These are phyloP conservation scores for Myrica gale DNA, from an alignment of 306 rosid species.

Conservation along the genomic window DNA sequence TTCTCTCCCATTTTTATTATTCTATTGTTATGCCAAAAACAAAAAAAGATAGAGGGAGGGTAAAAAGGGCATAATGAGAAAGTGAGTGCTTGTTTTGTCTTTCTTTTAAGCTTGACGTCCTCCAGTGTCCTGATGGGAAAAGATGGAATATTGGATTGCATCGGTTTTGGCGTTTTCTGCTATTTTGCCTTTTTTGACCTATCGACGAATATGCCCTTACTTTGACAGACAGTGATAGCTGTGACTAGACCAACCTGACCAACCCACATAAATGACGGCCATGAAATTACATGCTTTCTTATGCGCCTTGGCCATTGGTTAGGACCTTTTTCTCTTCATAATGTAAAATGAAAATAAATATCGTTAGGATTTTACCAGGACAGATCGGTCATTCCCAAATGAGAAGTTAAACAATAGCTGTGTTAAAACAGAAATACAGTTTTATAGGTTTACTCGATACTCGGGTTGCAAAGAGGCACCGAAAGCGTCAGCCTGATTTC, in stretches of 20 bases:
- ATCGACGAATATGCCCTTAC: constrained; percentile 13
- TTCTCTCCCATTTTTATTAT: constrained; percentile 1
- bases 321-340: too few species aligned
- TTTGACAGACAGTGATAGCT: constrained; percentile 3
- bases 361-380: neutral
- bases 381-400: neutral
- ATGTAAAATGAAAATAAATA: neutral
- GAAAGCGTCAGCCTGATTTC: constrained; percentile 21
- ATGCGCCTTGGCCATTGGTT: neutral
- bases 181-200: neutral
- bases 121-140: constrained; percentile 4
- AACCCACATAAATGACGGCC: too few species aligned
- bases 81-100: constrained; percentile 48
- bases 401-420: neutral
- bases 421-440: neutral
- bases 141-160: constrained; percentile 26
- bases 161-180: constrained; percentile 12
- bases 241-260: neutral
- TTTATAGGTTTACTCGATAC: neutral
- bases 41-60: constrained; percentile 25
- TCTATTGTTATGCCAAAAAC: neutral
- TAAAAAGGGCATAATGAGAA: constrained; percentile 42
- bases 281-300: neutral
- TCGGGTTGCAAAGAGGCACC: constrained; percentile 21
- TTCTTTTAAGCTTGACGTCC: constrained; percentile 16